Conservation (phyloP, 2,329 filamentous ascomycete genomes). For the Pseudogymnoascus sp. region DNA sequence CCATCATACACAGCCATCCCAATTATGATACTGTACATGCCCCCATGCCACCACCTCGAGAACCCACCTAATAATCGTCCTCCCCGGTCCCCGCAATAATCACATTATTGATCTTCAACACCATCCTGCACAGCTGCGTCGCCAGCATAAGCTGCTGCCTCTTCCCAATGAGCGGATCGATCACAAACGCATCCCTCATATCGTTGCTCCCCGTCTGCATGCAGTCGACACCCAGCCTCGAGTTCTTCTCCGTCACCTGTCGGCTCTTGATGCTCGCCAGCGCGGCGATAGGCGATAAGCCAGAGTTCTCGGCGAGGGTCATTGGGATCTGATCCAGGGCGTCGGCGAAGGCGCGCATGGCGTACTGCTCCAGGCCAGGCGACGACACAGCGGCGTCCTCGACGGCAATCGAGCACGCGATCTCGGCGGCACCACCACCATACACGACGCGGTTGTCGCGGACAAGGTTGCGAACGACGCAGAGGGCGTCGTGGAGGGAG, state of each 20-base stretch:
- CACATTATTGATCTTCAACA: slow-evolving; percentile 94
- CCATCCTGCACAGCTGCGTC: slow-evolving; percentile 96
- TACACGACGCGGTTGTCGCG: slow-evolving; percentile 96
- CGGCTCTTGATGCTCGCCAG: slow-evolving; percentile 91
- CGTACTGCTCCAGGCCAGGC: slow-evolving; percentile 95
- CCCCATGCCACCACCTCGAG: background rate
- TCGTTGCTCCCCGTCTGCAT: slow-evolving; percentile 93
- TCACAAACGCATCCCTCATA: slow-evolving; percentile 97
- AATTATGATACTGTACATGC: slow-evolving; percentile 9
- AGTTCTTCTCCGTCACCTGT: slow-evolving; percentile 79
- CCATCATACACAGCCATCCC: slow-evolving; percentile 7
- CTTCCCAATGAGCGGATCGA: slow-evolving; percentile 97
- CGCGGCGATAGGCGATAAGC: slow-evolving; percentile 90
- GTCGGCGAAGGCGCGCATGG: slow-evolving; percentile 95
- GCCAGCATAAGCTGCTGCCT: slow-evolving; percentile 92
- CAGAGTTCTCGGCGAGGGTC: slow-evolving; percentile 95
- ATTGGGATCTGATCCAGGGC: slow-evolving; percentile 89
- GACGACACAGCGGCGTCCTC: slow-evolving; percentile 93
- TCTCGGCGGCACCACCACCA: slow-evolving; percentile 91
- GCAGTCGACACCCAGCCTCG: slow-evolving; percentile 86
- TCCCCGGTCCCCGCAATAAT: slow-evolving; percentile 84
- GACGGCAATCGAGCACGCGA: slow-evolving; percentile 91
- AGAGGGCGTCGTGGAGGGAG: slow-evolving; percentile 93
- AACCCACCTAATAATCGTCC: slow-evolving; percentile 61
- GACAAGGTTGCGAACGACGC: slow-evolving; percentile 93